phyloP scores from a whole-genome alignment of 495 filamentous ascomycete genomes.

The Terfezia claveryi region DNA sequence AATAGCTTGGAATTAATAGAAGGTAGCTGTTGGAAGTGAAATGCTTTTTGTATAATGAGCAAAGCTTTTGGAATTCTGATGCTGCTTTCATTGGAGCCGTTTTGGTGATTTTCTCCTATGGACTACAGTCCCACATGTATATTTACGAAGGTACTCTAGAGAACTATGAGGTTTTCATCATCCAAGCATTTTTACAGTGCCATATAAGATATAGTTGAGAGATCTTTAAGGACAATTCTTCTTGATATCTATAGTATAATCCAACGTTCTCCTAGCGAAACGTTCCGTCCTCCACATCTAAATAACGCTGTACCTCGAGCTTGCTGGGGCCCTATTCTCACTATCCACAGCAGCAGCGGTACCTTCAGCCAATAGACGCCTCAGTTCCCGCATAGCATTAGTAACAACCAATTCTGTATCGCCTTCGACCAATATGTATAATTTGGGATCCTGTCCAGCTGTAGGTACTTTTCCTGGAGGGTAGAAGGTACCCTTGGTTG shows the following conservation, averaged over 20 bases:
- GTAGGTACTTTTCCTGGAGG: constrained; percentile 53
- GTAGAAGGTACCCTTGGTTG: constrained; percentile 88
- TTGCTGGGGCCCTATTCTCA: constrained; percentile 54
- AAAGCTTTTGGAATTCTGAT: neutral
- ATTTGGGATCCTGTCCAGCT: constrained; percentile 54
- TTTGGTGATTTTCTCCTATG: no score
- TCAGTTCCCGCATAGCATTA: constrained; percentile 78
- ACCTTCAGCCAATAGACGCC: constrained; percentile 73
- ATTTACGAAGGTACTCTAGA: no score
- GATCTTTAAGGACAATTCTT: no score
- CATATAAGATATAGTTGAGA: no score
- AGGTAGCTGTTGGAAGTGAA: no score
- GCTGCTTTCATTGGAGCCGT: neutral
- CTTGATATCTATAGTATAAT: no score
- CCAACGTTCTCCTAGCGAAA: no score
- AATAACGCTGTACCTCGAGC: constrained; percentile 78
- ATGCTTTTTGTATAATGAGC: no score
- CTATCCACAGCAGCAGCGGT: constrained; percentile 73
- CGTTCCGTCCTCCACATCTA: constrained; percentile 20
- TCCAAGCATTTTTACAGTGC: no score
- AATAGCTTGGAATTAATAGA: neutral
- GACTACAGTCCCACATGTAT: no score
- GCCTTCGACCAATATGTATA: constrained; percentile 93
- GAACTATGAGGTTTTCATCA: no score
- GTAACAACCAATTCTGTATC: constrained; percentile 85